Base-by-base conservation (phyloP, 805 yeast genomes). In the Hanseniaspora taiwanica region DNA sequence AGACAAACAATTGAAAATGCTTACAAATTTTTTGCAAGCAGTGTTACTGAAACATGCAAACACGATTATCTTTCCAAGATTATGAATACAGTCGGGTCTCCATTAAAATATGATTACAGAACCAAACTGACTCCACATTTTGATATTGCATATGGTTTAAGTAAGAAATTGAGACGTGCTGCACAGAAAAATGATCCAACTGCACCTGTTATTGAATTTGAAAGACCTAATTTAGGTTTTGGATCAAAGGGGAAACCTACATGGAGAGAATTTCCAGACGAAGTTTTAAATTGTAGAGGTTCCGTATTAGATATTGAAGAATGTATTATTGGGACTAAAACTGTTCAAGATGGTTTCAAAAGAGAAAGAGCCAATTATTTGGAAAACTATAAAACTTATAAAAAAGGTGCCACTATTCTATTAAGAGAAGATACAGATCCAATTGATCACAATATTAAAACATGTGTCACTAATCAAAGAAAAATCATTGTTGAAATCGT, bases 91-190 rank as follows among this genome's bases (percentile, higher is more conserved):
- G 72, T 79, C 31, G 72, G 77, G 6, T 82, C 94, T 9, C 98
- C 98, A 3, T 62, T 75, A 42, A 69, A 78, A 48, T 81, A 69
- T 55, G 67, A 69, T 27, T 91, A 91, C 60, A 69, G 98, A 55
- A 91, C 98, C 0, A 91, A 91, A 55, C 69, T 91, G 33, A 91
- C 98, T 0, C 98, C 98, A 4, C 98, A 91, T 62, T 91, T 87
- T 60, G 86, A 81, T 52, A 62, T 83, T 29, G 91, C 93, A 7
- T 34, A 20, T 1, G n/a, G 31, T 13, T 7, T 34, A 9, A 19
- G 35, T 16, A 41, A 35, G 14, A 38, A 37, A 27, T 39, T 40
- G 3, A 14, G 32, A 71, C 76, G 52, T 21, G 19, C 17, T 4
- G 25, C 38, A 6, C 27, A 40, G 33, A 33, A 24, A 19, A 40